phyloP scores from a whole-genome alignment of 2,329 filamentous ascomycete species.

The Tolypocladium pustulatum region DNA sequence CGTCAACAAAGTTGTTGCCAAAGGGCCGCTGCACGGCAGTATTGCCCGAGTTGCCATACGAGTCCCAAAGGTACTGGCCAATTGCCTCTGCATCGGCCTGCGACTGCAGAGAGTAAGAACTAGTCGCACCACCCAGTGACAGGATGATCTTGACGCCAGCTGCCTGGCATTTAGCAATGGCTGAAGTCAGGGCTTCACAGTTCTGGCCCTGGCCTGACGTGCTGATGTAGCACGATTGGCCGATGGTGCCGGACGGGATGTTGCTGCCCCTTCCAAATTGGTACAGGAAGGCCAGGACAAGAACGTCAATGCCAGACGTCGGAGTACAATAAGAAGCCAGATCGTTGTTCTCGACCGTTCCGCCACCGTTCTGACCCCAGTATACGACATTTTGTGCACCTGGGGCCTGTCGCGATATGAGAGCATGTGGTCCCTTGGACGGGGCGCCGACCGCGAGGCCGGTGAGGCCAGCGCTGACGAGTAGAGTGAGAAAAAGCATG shows the following conservation, averaged over 20 bases:
- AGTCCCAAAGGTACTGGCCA: slow-evolving; percentile 9
- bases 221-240: slow-evolving; percentile 26
- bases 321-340: slow-evolving; percentile 25
- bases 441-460: neutral
- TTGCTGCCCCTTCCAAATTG: slow-evolving; percentile 21
- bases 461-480: neutral
- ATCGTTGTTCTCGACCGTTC: slow-evolving; percentile 23
- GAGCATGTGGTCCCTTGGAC: neutral
- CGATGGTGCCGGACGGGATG: slow-evolving; percentile 28
- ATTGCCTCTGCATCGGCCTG: slow-evolving; percentile 9
- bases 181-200: slow-evolving; percentile 7
- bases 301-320: slow-evolving; percentile 27
- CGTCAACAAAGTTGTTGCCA: slow-evolving; percentile 7
- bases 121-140: slow-evolving; percentile 7
- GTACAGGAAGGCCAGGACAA: slow-evolving; percentile 32
- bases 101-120: slow-evolving; percentile 9
- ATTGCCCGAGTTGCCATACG: neutral
- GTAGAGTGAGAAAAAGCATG: neutral
- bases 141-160: slow-evolving; percentile 10
- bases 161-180: slow-evolving; percentile 11
- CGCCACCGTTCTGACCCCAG: slow-evolving; percentile 19
- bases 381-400: slow-evolving; percentile 16
- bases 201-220: slow-evolving; percentile 18
- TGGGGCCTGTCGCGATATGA: neutral
- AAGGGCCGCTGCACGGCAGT: slow-evolving; percentile 8